Evolutionary conservation across 2,329 filamentous ascomycete genomes (phyloP).

Genomic region (Fusarium nurragi): DNA sequence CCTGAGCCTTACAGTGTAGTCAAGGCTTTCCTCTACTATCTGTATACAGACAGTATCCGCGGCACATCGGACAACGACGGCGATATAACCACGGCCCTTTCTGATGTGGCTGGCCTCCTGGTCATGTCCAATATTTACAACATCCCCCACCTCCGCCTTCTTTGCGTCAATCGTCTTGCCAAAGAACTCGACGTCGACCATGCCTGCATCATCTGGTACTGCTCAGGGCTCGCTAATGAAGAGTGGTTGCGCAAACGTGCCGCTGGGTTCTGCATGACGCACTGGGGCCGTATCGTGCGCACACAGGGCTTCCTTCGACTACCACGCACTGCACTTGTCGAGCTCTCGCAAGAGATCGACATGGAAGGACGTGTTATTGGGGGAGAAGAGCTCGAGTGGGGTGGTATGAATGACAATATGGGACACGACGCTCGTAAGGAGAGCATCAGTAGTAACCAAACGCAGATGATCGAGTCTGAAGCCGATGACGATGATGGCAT

Average conservation of each 20-base stretch:
- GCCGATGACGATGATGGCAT: constrained; percentile 70
- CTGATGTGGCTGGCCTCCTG: constrained; percentile 90
- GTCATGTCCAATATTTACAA: constrained; percentile 99
- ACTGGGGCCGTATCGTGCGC: constrained; percentile 94
- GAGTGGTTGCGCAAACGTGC: constrained; percentile 93
- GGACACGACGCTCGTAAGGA: constrained; percentile 60
- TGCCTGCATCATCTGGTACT: constrained; percentile 96
- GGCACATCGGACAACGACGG: constrained; percentile 61
- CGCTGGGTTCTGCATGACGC: constrained; percentile 86
- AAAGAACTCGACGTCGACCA: constrained; percentile 94
- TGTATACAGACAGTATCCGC: constrained; percentile 94
- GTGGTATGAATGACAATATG: constrained; percentile 56
- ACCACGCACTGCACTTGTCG: constrained; percentile 81
- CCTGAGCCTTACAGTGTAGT: constrained; percentile 95
- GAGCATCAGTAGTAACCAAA: constrained; percentile 68
- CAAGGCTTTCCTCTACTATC: constrained; percentile 92
- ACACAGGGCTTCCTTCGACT: constrained; percentile 87
- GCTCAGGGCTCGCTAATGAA: constrained; percentile 87
- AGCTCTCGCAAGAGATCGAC: constrained; percentile 92
- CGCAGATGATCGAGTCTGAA: constrained; percentile 66
- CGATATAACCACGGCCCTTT: constrained; percentile 78
- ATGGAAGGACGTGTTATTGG: constrained; percentile 90
- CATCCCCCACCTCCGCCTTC: constrained; percentile 88
- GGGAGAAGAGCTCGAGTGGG: constrained; percentile 80
- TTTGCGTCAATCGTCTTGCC: constrained; percentile 89